These are phyloP conservation scores for Corymbia citriodora DNA, from an alignment of 441 rosid species.

Conservation along the genomic window DNA sequence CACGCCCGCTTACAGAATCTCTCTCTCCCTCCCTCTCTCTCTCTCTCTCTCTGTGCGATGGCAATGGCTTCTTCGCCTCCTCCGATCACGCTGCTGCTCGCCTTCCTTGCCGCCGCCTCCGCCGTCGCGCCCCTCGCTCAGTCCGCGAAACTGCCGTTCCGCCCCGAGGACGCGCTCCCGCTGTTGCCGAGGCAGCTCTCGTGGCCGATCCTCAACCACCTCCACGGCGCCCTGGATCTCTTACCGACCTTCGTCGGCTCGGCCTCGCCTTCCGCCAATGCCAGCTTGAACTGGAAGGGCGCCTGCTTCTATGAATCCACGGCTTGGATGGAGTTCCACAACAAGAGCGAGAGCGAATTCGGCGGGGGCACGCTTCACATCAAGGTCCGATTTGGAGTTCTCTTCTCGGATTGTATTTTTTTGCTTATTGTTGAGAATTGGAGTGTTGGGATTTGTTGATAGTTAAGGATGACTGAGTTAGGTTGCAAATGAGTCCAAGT, in stretches of 20 bases:
- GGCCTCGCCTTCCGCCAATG: background rate
- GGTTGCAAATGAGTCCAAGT: background rate
- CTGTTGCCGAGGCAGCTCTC: conserved; percentile 3
- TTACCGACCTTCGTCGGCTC: conserved; percentile 4
- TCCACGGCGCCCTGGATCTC: background rate
- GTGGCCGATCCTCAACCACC: conserved; percentile 5
- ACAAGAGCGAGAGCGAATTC: background rate
- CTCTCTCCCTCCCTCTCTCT: background rate
- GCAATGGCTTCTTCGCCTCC: background rate
- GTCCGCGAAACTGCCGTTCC: background rate
- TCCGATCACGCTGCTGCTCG: background rate
- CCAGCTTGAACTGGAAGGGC: background rate
- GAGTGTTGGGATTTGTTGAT: background rate
- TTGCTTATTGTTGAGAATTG: background rate
- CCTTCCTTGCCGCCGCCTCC: background rate
- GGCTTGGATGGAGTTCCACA: conserved; percentile 1
- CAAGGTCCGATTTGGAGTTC: background rate
- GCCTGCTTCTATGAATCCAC: background rate
- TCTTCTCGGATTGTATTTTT: background rate
- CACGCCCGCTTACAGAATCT: background rate
- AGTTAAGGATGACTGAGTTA: background rate
- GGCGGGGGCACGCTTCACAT: conserved; percentile 4
- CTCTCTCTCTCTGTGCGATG: background rate
- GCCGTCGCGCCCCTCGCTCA: background rate
- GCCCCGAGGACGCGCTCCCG: background rate